Base-by-base conservation (phyloP, 768 basidiomycete species). In the Xerocomellus dryophilus region DNA sequence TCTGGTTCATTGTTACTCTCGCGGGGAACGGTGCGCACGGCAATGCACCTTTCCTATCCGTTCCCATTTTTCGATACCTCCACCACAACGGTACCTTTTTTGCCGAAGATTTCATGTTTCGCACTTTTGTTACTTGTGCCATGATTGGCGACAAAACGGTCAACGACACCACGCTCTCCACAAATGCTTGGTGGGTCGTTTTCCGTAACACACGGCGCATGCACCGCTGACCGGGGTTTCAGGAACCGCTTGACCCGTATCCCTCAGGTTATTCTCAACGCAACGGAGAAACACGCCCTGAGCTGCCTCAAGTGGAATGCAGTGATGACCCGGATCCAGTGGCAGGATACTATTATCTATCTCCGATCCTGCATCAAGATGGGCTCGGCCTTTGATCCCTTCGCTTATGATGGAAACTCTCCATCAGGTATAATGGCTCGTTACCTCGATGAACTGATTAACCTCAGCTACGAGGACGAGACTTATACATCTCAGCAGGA, bases 81-180 rank as follows among this genome's bases (percentile, higher is more conserved):
- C 59, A 61, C 46, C 58, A 62, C 44, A 64, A 66, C 29, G 68
- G 73, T 18, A 50, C 62, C 8, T 56, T 54, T 25, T 43, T 61
- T 34, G 61, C 58, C 12, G 71, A 73, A 47, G 72, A 72, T 12
- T 71, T 73, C 40, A 62, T 74, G 71, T 59, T 73, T 49, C 69
- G 63, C 27, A 57, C 65, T 15, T 74, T 73, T 43, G 57, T 72
- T 36, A 40, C 57, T 21, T 74, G 69, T 47, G 69, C 73, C 23
- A 73, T 74, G 67, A 61, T 73, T 45, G 57, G 66, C 7, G 71
- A 73, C 41, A 73, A 73, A 50, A 57, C 63, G 9, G 52, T 74
- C 23, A 73, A 73, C 14, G 73, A 73, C 23, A 45, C 45, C 32
- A 58, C 64, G 4, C 67, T 73, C 47, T 51, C 69, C 17, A 57